A percentile compares a stretch with the other conserved stretches of the same genome.
These are phyloP conservation scores for Picea abies DNA, from an alignment of 83 land plant genomes.

Conservation along the genomic window DNA sequence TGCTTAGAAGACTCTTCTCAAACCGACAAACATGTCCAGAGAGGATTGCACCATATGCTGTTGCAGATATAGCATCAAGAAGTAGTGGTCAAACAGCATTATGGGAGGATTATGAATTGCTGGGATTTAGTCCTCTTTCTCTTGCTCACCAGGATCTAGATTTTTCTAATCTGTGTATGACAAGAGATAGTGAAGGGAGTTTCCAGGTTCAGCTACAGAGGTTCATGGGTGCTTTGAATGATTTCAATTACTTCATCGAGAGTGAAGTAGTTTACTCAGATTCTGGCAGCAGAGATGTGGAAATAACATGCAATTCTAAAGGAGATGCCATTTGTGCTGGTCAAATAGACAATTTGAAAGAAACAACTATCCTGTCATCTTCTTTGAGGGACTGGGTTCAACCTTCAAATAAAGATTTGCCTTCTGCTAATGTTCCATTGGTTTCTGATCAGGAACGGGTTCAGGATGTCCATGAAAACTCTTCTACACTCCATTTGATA, in stretches of 20 bases:
- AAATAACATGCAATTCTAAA: background rate
- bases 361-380: background rate
- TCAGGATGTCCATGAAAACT: background rate
- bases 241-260: background rate
- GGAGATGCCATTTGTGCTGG: background rate
- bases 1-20: conserved; percentile 17
- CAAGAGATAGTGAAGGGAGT: background rate
- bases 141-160: conserved; percentile 30
- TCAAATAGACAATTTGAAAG: background rate
- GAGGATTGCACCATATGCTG: conserved; percentile 2
- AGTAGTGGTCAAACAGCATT: conserved; percentile 21
- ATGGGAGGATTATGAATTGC: conserved; percentile 59
- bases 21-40: background rate
- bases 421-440: background rate
- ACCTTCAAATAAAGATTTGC: background rate
- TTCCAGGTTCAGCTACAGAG: background rate
- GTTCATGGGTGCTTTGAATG: conserved; percentile 7
- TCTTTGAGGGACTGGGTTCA: conserved; percentile 12
- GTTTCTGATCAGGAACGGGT: conserved; percentile 2
- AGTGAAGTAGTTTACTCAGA: background rate
- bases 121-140: conserved; percentile 46
- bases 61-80: background rate
- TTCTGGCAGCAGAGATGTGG: background rate
- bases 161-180: conserved; percentile 19
- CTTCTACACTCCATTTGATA: background rate